Percentiles rank a stretch among this genome's conserved stretches.
Evolutionary conservation across 768 basidiomycete species (phyloP).

Genomic region (Lanmaoa pseudosensibilis): DNA sequence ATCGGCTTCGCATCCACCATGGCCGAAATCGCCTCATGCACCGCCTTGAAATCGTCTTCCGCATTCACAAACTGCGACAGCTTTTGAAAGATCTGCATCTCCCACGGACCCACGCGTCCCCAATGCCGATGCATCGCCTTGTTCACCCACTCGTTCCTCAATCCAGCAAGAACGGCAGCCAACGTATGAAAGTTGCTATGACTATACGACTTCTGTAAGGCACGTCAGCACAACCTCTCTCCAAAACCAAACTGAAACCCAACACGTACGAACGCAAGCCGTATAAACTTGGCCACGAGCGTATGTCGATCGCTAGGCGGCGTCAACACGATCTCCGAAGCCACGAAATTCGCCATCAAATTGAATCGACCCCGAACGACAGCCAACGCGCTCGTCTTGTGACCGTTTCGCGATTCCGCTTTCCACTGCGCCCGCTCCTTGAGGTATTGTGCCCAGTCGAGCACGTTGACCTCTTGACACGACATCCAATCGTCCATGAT

Average conservation of each 20-base stretch:
- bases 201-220: conserved; percentile 70
- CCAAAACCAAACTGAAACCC: background rate
- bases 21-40: conserved; percentile 62
- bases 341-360: conserved; percentile 75
- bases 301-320: conserved; percentile 60
- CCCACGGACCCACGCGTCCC: conserved; percentile 66
- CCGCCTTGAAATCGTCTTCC: conserved; percentile 70
- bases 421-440: conserved; percentile 73
- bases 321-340: conserved; percentile 79
- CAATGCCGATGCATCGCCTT: conserved; percentile 67
- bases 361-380: conserved; percentile 83
- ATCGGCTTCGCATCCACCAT: conserved; percentile 67
- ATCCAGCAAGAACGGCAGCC: conserved; percentile 75
- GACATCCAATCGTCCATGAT: conserved; percentile 70
- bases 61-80: conserved; percentile 65
- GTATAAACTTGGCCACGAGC: conserved; percentile 77
- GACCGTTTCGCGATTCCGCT: conserved; percentile 52
- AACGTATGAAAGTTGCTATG: conserved; percentile 77
- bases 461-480: conserved; percentile 60
- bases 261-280: conserved; percentile 76
- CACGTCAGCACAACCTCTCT: background rate
- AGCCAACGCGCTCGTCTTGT: conserved; percentile 70
- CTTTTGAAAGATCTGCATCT: conserved; percentile 71
- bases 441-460: conserved; percentile 83
- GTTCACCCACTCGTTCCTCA: conserved; percentile 67